Base-by-base conservation (phyloP, 192 early-diverging fungal species). In the Entrophospora sp. region DNA sequence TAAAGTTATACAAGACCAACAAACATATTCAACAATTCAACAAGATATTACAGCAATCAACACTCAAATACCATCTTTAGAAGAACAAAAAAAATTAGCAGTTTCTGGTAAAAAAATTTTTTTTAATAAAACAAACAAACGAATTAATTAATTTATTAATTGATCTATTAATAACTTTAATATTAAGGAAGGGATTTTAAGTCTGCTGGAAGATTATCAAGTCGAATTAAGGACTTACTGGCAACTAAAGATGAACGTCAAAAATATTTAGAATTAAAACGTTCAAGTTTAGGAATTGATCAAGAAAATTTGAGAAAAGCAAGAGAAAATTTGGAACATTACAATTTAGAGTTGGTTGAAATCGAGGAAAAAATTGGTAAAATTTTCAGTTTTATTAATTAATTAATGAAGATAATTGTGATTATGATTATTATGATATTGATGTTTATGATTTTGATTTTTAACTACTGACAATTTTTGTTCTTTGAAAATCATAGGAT, bases 1-100 rank as follows among this genome's bases (percentile, higher is more conserved):
- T 31, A 42, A 45, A 45, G 60, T 62, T 14, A 62, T 62, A 34
- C 60, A 62, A 9, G 60, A 62, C 16, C 40, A 62, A 32, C 60
- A 62, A 62, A 62, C 60, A 9, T 62, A 62, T 24, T 62, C 60
- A 27, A 45, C 16, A 12, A 18, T 62, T 28, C 38, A 62, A 16
- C 60, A 62, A 30, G 60, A 62, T 25, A 62, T 62, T 27, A 18
- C 60, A 31, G 45, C 60, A 25, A 62, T 62, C 18, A 42, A 62
- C 32, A 45, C 60, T 1, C 60, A 62, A 62, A 45, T 62, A 45
- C 60, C 60, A 2, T 22, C 60, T 13, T 34, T 62, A 10, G 60
- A 62, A 62, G 60, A 62, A 45, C 60, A 62, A 45, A 62, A 62
- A 45, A 62, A 45, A 8, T 24, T 62, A 13, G 60, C 60, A 0